Evolutionary conservation across 202 grass and related monocot species (phyloP), one percentile per base, ranked within the genome.

Genomic region (Carex sylvatica): DNA sequence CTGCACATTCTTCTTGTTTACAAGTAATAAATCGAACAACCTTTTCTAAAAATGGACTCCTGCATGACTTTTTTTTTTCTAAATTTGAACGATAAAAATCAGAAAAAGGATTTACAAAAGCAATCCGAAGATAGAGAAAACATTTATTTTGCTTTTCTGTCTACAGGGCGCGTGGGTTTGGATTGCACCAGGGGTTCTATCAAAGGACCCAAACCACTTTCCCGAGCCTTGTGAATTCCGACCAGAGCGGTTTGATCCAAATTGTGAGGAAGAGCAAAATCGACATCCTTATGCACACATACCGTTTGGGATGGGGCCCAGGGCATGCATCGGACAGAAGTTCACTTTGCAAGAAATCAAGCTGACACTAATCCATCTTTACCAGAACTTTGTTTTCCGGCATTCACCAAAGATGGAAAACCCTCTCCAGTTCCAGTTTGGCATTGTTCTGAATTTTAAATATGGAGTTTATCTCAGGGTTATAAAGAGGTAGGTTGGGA

Each of bases 311-410:
- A 70, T 97, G 15, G 92, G 94, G 1, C 94, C 94, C 3, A 79
- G 94, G 69, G 83, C 88, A 56, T 97, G 94, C 87, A 87, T 94
- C 2, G 94, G 94, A 80, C 90, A 92, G 85, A 88, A 85, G 83
- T 97, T 97, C 83, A 85, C 92, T 62, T 78, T 97, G 87, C 94
- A 94, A 81, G 94, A 97, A 90, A 80, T 94, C 83, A 97, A 97
- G 86, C 81, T 97, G 24, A 84, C 92, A n/a, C 60, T 94, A 80
- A 75, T 94, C 9, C 80, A 91, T 79, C 90, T 91, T 5, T 94
- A 97, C 87, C 88, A 64, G 65, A 83, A 89, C 4, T 92, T 85
- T 80, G 73, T 97, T 68, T 91, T 94, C 84, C 76, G 85, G 9
- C 88, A 87, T 49, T 94, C 90, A 54, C 88, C 88, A 26, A 38